Evolutionary conservation across 352 stramenopile genomes (phyloP), one percentile per base, ranked within the genome.

Genomic region (Pythium oligandrum): DNA sequence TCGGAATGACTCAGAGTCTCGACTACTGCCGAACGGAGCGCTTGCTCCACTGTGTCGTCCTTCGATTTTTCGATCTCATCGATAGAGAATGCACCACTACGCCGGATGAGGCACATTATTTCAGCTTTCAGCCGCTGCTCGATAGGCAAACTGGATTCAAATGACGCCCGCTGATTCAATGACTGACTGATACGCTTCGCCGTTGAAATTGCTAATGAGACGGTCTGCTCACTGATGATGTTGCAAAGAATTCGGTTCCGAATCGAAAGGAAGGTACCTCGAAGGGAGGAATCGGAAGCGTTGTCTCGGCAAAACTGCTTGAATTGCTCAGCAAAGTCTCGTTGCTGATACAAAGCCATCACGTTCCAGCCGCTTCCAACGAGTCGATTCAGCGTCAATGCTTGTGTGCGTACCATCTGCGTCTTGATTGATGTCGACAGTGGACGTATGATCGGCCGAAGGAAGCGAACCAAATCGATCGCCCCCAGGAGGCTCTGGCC

Each of bases 401-500:
- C 73, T 44, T 93, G 79, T 6, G 89, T 48, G 12, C 68, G 55
- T 17, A 87, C 40, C 30, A 86, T 75, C 51, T 82, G 78, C 26
- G 71, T 55, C 42, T 90, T 86, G 45, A 75, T 50, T 6, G 53
- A 47, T 26, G 70, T 40, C 12, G 76, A 85, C 59, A 89, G 70
- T 10, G 73, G 68, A 5, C 58, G 45, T 44, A 90, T 68, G 11
- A 61, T 78, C 33, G 73, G 75, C 40, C 66, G 57, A 37, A 93
- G 61, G 46, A 83, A 89, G 1, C 78, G 73, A 33, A 92, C 48
- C 42, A 95, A 57, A 31, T 85, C 78, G 7, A 74, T 78, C 1
- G 83, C 83, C 30, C 80, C 70, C 11, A 90, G 60, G 43, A 93
- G 59, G 45, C 71, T 92, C 57, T 88, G 71, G 0, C 72, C 75